Base-by-base conservation (phyloP, 768 basidiomycete species). In the Mycena sanguinolenta region DNA sequence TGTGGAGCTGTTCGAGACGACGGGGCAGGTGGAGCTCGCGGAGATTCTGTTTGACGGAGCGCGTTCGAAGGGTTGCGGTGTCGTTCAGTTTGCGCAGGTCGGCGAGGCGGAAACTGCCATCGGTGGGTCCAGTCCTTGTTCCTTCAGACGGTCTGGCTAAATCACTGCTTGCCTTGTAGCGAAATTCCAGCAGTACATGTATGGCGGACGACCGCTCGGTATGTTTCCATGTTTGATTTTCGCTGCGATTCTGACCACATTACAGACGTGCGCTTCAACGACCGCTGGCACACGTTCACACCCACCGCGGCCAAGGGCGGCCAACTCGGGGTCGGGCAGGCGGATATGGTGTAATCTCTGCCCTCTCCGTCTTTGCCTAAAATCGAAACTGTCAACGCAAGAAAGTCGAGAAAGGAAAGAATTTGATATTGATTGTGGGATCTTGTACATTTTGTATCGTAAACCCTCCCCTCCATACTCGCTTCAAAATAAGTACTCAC, bases 1-100 rank as follows among this genome's bases (percentile, higher is more conserved):
- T 52, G 97, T 99, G 25, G 97, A 99, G 82, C 82, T 99, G 23
- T 99, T 99, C 76, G 97, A 98, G 84, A 99, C 97, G 38, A 98
- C 97, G 0, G 97, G 97, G 13, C 92, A 93, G 74, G 97, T 99
- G 39, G 94, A 96, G 77, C 84, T 95, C 38, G 97, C 97, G 3
- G 97, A 99, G 82, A 97, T 98, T 73, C 81, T 99, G 55, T 96
- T 93, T 75, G 97, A 98, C 75, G 94, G 95, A 19, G 91, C 93
- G 0, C 90, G 97, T 63, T 95, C 94, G 58, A 98, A 98, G 80
- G 97, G 97, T 17, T 92, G 93, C 68, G 98, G 97, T 76, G 94
- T 99, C 53, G 97, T 98, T 16, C 97, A 99, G 79, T 98, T 99
- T 78, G 88, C 90, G 30, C 92, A 94, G 75, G 89, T 94, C 28